Base-by-base conservation (phyloP, 352 stramenopile species). In the Phytopythium cucurbitacearum region DNA sequence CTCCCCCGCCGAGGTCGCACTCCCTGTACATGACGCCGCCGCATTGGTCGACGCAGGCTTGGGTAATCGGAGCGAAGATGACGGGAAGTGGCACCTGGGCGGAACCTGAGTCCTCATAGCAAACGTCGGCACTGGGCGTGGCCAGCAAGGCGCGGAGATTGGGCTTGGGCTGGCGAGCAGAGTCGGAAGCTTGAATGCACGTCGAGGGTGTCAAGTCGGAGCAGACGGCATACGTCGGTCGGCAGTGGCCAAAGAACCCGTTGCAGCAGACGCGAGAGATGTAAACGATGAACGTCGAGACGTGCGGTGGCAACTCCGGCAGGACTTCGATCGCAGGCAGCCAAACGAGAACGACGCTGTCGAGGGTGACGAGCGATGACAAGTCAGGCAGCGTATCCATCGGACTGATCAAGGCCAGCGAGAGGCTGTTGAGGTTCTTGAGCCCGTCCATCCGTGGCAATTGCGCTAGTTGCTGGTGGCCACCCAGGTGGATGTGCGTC, bases 401-500 rank as follows among this genome's bases (percentile, higher is more conserved):
- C 0, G 58, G 53, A 3, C 41, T 9, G 6, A 64, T 5, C n/a
- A 60, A 4, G 10, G 33, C 43, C 11, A 64, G 9, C 8, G 50
- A 62, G 0, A 79, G 48, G 2, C 38, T 58, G n/a, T 71, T 58
- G 1, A 79, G 49, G 12, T 58, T 57, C 3, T 9, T 48, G 0
- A 62, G 53, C 2, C 53, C 54, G 5, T 48, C 46, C 15, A 75
- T 61, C 9, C 21, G 16, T 1, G 65, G 56, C 4, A 79, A 40
- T 3, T 45, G 21, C 0, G 6, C 1, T 8, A 75, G 13, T 0
- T 28, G 33, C 10, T 52, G 43, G 21, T 76, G 67, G 0, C 53
- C 7, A 1, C 57, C 62, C 3, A 76, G 41, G 16, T 72, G 55
- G 9, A 80, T 38, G 35, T 53, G 58, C 0, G 57, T 62, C 11